These are phyloP conservation scores for Pyrenula aspistea DNA, from an alignment of 495 filamentous ascomycete genomes.

Conservation along the genomic window DNA sequence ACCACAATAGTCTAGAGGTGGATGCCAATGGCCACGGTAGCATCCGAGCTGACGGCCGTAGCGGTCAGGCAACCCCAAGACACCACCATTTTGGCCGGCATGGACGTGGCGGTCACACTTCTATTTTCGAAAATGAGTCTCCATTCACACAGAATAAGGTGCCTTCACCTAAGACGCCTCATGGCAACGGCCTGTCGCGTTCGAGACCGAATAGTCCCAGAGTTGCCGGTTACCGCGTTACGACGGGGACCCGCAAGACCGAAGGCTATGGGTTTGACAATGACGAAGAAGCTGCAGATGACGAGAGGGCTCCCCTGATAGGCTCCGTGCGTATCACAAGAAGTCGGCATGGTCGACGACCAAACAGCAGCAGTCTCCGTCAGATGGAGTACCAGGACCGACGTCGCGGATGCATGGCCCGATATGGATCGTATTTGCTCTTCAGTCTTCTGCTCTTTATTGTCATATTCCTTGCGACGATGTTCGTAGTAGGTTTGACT, in stretches of 20 bases:
- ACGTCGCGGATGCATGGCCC: conserved; percentile 50
- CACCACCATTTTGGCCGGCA: conserved; percentile 70
- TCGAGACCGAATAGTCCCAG: conserved; percentile 14
- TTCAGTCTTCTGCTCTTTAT: conserved; percentile 62
- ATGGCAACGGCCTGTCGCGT: conserved; percentile 23
- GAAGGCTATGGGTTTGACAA: conserved; percentile 52
- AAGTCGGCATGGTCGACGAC: conserved; percentile 46
- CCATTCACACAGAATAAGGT: conserved; percentile 41
- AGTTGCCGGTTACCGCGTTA: conserved; percentile 13
- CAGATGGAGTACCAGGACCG: conserved; percentile 63
- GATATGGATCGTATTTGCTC: conserved; percentile 70
- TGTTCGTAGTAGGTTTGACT: conserved; percentile 83
- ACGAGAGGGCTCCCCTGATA: conserved; percentile 81
- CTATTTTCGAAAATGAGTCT: conserved; percentile 67
- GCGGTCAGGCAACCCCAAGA: conserved; percentile 45
- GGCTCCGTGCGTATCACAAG: conserved; percentile 50
- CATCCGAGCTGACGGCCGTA: conserved; percentile 42
- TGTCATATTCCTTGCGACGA: conserved; percentile 51
- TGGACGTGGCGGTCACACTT: conserved; percentile 55
- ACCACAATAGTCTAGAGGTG: conserved; percentile 50
- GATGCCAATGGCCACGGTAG: conserved; percentile 46
- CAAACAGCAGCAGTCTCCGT: conserved; percentile 47
- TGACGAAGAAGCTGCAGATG: conserved; percentile 70
- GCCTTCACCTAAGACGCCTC: conserved; percentile 45
- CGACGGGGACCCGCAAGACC: conserved; percentile 35